These are phyloP conservation scores for Dalechampia spathulata DNA, from an alignment of 441 rosid species.

Conservation along the genomic window DNA sequence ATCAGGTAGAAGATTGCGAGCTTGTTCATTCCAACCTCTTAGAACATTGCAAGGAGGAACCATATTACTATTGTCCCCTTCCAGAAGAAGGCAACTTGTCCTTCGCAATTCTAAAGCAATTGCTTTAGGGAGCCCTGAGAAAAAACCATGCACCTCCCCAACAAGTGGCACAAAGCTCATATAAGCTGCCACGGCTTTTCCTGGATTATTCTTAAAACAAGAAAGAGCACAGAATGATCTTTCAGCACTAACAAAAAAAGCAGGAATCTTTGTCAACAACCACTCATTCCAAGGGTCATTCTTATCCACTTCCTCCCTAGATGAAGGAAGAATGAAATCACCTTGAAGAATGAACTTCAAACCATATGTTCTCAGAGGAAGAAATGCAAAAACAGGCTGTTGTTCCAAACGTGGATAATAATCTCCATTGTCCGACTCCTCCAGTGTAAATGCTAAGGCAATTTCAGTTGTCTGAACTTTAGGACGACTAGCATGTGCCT, in stretches of 20 bases:
- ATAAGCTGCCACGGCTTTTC: constrained; percentile 74
- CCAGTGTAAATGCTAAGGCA: constrained; percentile 76
- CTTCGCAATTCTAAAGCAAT: constrained; percentile 61
- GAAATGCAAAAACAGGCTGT: constrained; percentile 97
- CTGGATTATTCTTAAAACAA: constrained; percentile 67
- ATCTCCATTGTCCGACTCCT: constrained; percentile 50
- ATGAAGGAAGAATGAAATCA: constrained; percentile 93
- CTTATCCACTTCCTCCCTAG: constrained; percentile 96
- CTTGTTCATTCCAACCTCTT: constrained; percentile 81
- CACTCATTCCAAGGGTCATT: constrained; percentile 98
- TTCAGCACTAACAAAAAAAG: constrained; percentile 65
- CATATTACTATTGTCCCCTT: constrained; percentile 66
- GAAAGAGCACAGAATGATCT: constrained; percentile 73
- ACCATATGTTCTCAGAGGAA: constrained; percentile 98
- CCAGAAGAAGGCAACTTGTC: constrained; percentile 74
- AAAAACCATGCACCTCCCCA: constrained; percentile 97
- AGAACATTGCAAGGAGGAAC: constrained; percentile 91
- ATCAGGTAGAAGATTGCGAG: constrained; percentile 50
- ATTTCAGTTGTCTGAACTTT: constrained; percentile 75
- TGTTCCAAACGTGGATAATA: constrained; percentile 60
- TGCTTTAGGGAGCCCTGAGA: constrained; percentile 73
- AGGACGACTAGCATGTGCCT: constrained; percentile 47
- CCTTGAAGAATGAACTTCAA: constrained; percentile 95
- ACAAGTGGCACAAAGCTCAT: constrained; percentile 89
- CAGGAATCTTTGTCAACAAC: constrained; percentile 75